Conservation (phyloP, 2,329 filamentous ascomycete genomes). For the Pestalotiopsis sp. region DNA sequence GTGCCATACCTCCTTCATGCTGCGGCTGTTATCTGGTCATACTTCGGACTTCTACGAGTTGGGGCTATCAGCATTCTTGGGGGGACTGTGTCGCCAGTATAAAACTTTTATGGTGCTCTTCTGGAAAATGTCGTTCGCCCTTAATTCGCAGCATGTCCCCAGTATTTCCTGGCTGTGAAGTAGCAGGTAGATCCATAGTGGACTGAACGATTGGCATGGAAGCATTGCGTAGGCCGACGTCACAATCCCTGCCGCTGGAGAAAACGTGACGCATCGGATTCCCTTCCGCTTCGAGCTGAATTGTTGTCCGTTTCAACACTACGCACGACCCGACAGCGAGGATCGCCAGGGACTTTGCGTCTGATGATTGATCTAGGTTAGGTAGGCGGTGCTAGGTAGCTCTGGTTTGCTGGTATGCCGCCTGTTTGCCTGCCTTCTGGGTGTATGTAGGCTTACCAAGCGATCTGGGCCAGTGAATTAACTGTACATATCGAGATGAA, state of each 20-base stretch:
- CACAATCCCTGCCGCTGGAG: constrained; percentile 10
- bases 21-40: background rate
- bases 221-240: constrained; percentile 3
- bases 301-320: background rate
- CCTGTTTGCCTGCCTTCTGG: background rate
- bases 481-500: constrained; percentile 2
- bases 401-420: background rate
- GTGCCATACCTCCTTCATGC: background rate
- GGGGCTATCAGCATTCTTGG: no score
- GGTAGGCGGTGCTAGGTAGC: background rate
- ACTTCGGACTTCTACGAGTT: background rate
- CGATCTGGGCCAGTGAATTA: background rate
- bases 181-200: background rate
- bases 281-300: background rate
- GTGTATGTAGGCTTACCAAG: background rate
- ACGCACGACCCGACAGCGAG: background rate
- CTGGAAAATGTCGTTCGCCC: background rate
- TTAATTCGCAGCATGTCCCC: background rate
- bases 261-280: constrained; percentile 4
- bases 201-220: background rate
- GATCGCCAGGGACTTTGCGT: constrained; percentile 10
- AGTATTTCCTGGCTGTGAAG: background rate
- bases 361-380: background rate
- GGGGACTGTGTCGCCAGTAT: no score
- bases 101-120: background rate